Evolutionary conservation across 352 stramenopile species (phyloP), one percentile per base, ranked within the genome.

Genomic region (Phytophthora pinifolia): DNA sequence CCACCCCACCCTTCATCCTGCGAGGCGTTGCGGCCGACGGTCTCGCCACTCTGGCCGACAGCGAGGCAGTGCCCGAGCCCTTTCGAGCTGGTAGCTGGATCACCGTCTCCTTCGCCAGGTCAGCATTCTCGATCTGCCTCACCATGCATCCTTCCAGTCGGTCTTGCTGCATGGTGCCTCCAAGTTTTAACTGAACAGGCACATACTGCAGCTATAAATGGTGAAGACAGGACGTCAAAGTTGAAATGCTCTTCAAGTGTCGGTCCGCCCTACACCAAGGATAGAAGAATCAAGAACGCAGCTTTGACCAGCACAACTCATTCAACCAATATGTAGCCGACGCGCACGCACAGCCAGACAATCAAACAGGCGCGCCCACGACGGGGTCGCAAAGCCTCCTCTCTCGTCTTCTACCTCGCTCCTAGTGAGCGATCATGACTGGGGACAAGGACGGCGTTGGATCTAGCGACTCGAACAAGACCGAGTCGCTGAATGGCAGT

Each of bases 101-200:
- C 14, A 88, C 56, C 12, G 76, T 83, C 49, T 81, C 79, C 46
- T 81, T 81, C n/a, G 79, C 73, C 47, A 88, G 50, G 36, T 86
- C 72, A 18, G 81, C 71, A 48, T 86, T 68, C 51, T 79, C 76
- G 46, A 92, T 83, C 59, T 91, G 78, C 62, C 65, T 52, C 29
- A 89, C 77, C 73, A 92, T 89, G 70, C 79, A 89, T 78, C 79
- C 75, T 61, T 89, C 81, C 39, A 92, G 47, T 2, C 79, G 70
- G 32, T 85, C 70, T 33, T 67, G 75, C 64, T 92, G 79, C 81
- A 92, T 89, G 32, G 14, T 52, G 9, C 32, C 41, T 35, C 18
- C 12, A 31, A 33, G 15, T 32, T 60, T 38, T 38, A 59, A 22
- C 36, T 59, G 38, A 37, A 59, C n/a, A n/a, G n/a, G n/a, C n/a